Conservation (phyloP, 1,284 basidiomycete species). For the Coriolopsis trogii region DNA sequence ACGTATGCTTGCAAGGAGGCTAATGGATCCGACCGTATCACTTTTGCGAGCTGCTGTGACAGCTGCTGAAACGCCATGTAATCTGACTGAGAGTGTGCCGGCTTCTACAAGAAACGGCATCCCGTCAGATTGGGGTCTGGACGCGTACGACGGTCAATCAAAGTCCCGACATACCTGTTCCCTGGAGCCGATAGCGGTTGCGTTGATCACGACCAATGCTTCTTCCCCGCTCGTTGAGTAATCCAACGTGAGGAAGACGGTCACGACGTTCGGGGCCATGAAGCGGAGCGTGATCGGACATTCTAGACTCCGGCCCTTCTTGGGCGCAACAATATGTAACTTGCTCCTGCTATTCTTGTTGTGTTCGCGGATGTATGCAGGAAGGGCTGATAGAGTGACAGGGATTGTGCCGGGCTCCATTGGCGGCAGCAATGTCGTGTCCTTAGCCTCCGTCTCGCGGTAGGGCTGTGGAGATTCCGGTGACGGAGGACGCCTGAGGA, state of each 20-base stretch:
- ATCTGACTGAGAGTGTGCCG: constrained; percentile 68
- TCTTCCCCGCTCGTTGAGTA: constrained; percentile 33
- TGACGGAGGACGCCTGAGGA: constrained; percentile 50
- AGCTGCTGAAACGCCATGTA: constrained; percentile 64
- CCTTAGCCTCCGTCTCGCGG: constrained; percentile 43
- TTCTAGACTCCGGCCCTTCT: constrained; percentile 22
- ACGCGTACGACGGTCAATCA: no score
- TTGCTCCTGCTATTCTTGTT: constrained; percentile 46
- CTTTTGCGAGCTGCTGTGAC: constrained; percentile 63
- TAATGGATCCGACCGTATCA: constrained; percentile 55
- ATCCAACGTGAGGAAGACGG: constrained; percentile 56
- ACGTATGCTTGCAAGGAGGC: constrained; percentile 53
- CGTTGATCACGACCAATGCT: constrained; percentile 54
- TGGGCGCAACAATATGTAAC: constrained; percentile 50
- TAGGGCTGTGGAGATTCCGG: constrained; percentile 65
- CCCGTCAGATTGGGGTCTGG: no score
- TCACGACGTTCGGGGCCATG: constrained; percentile 61
- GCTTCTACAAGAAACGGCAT: constrained; percentile 45
- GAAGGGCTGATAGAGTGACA: constrained; percentile 46
- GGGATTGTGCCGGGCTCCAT: constrained; percentile 37
- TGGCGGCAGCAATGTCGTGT: constrained; percentile 46
- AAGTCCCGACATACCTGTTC: constrained; percentile 66
- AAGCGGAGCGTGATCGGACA: constrained; percentile 52
- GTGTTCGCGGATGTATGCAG: constrained; percentile 54
- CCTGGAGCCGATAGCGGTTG: constrained; percentile 66